phyloP scores from a whole-genome alignment of 2,329 filamentous ascomycete genomes.

The Pseudopyrenochaeta lycopersici region DNA sequence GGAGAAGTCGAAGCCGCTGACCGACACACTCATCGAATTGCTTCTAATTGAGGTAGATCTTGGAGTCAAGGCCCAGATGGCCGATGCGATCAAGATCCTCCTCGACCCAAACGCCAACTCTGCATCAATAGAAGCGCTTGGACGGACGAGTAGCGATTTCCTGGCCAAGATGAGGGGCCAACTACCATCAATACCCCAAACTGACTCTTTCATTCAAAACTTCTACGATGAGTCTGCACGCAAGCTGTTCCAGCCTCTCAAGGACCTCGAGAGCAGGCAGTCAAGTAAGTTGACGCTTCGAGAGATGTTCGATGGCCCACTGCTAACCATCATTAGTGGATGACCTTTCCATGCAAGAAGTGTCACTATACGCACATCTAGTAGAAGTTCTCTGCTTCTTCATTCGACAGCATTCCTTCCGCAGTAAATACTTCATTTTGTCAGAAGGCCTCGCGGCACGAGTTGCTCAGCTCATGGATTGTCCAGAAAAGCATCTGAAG shows the following conservation, averaged over 20 bases:
- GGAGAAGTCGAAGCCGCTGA: conserved; percentile 84
- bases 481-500: conserved; percentile 90
- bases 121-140: conserved; percentile 67
- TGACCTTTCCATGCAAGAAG: conserved; percentile 80
- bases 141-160: conserved; percentile 72
- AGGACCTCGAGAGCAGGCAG: conserved; percentile 75
- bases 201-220: conserved; percentile 83
- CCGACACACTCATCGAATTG: conserved; percentile 91
- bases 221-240: conserved; percentile 91
- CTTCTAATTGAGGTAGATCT: conserved; percentile 90
- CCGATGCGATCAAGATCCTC: conserved; percentile 92
- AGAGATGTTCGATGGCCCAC: neutral
- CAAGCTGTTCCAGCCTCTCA: conserved; percentile 85
- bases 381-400: conserved; percentile 96
- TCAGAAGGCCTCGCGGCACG: conserved; percentile 79
- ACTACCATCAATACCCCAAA: conserved; percentile 68
- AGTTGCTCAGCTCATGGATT: conserved; percentile 82
- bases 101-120: conserved; percentile 75
- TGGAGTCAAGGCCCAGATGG: conserved; percentile 93
- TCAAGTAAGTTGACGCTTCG: conserved; percentile 53
- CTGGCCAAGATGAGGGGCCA: conserved; percentile 66
- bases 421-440: conserved; percentile 88
- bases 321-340: conserved; percentile 63
- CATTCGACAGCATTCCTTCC: conserved; percentile 84
- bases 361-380: conserved; percentile 88